These are phyloP conservation scores for Sophora flavescens DNA, from an alignment of 306 rosid species.

Conservation along the genomic window DNA sequence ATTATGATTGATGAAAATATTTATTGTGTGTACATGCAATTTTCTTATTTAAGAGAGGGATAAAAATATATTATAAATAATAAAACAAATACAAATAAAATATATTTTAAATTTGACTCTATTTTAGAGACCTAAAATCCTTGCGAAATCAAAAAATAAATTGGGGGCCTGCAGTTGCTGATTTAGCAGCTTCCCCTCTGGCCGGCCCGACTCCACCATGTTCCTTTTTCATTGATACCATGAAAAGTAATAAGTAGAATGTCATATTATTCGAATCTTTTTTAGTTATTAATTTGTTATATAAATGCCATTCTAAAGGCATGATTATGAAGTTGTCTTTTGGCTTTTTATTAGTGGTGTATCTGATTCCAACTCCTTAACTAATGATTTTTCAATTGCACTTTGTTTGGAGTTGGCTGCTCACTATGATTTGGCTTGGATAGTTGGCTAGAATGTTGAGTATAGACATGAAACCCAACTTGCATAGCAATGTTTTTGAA, in stretches of 20 bases:
- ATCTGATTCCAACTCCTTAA: conserved; percentile 51
- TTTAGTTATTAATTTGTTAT: conserved; percentile 1
- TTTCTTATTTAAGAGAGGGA: too few species aligned
- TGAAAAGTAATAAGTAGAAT: conserved; percentile 44
- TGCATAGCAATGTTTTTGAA: not conserved
- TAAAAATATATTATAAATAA: too few species aligned
- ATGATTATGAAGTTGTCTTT: conserved; percentile 43
- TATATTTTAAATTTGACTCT: too few species aligned
- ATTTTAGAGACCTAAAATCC: too few species aligned
- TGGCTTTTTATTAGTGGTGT: conserved; percentile 46
- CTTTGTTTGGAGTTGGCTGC: conserved; percentile 9
- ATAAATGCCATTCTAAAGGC: conserved; percentile 16
- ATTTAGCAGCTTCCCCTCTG: too few species aligned
- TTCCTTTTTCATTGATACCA: conserved; percentile 44
- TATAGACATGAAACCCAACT: not conserved
- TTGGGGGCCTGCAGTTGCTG: too few species aligned
- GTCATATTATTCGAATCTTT: conserved; percentile 40
- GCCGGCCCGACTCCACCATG: conserved; percentile 20
- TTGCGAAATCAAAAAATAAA: too few species aligned
- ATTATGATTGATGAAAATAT: too few species aligned
- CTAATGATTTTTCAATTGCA: not conserved
- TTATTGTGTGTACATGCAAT: too few species aligned
- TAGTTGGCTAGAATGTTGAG: not conserved
- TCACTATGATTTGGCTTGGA: conserved; percentile 5
- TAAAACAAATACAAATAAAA: too few species aligned